Conservation (phyloP, 345 rosid species). For the Viola odorata region DNA sequence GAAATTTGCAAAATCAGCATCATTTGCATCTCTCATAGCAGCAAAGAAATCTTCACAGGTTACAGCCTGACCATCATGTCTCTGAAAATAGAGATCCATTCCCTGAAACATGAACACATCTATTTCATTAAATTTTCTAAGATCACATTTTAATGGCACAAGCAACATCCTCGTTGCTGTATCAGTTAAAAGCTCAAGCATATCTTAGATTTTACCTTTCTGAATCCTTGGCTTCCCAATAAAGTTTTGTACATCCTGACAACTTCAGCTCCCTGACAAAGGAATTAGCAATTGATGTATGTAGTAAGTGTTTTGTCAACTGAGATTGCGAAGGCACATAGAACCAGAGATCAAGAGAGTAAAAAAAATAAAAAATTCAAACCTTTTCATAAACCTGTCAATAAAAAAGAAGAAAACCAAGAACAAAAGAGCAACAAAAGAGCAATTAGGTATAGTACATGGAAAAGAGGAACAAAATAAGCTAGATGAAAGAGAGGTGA, state of each 20-base stretch:
- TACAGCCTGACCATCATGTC: conserved; percentile 98
- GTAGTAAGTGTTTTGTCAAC: conserved; percentile 8
- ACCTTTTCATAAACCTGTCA: conserved; percentile 96
- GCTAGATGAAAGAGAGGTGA: neutral
- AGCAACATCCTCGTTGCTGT: neutral
- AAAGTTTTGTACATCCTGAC: conserved; percentile 99
- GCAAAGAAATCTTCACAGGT: conserved; percentile 96
- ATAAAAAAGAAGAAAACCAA: conserved; percentile 14
- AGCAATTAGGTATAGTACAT: conserved; percentile 19
- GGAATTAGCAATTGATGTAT: neutral
- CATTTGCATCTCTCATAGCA: conserved; percentile 97
- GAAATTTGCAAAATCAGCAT: conserved; percentile 89
- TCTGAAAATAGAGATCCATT: conserved; percentile 89
- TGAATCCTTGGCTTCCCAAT: conserved; percentile 81
- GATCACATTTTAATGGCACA: conserved; percentile 1
- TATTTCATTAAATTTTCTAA: neutral
- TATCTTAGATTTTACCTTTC: conserved; percentile 51
- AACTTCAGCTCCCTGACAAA: conserved; percentile 92
- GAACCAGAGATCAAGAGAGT: neutral
- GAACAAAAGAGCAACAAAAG: conserved; percentile 14
- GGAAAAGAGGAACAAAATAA: conserved; percentile 10
- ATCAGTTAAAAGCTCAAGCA: neutral
- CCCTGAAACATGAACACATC: conserved; percentile 46
- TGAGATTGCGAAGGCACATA: neutral
- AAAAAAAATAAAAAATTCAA: conserved; percentile 22